These are phyloP conservation scores for Epichloe amarillans DNA, from an alignment of 2,329 filamentous ascomycete species.

Conservation along the genomic window DNA sequence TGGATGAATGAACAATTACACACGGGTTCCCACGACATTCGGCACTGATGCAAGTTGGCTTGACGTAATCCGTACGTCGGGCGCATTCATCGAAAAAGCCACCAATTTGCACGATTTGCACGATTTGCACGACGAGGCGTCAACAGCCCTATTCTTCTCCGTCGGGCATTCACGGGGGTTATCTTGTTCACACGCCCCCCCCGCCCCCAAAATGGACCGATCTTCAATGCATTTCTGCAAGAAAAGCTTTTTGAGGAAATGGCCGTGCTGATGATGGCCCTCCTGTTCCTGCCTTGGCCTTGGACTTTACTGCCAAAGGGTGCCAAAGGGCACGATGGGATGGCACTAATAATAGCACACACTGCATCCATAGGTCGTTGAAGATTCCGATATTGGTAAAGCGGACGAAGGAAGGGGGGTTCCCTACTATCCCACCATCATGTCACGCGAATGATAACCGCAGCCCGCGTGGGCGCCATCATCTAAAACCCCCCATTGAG, in stretches of 20 bases:
- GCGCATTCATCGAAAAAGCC: not conserved
- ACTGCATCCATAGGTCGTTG: too few species aligned
- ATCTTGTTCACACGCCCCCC: too few species aligned
- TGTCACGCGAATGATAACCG: too few species aligned
- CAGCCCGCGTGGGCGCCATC: not conserved
- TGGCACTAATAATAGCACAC: too few species aligned
- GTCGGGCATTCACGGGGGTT: not conserved
- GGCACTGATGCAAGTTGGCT: not conserved
- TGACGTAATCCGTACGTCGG: too few species aligned
- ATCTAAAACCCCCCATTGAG: too few species aligned
- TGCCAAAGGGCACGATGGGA: too few species aligned
- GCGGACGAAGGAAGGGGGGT: too few species aligned
- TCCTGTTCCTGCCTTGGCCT: not conserved
- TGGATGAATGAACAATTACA: not conserved
- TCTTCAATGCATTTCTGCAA: not conserved
- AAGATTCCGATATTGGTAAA: too few species aligned
- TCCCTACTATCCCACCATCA: too few species aligned
- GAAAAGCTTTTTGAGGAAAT: not conserved
- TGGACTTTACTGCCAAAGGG: too few species aligned
- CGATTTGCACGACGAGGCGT: not conserved
- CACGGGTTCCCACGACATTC: not conserved
- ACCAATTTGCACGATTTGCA: not conserved
- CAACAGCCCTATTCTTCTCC: not conserved
- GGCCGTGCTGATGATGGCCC: not conserved
- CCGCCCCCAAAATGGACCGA: not conserved